Evolutionary conservation across 805 yeast species (phyloP).

Genomic region (Cyberlindnera misumaiensis): DNA sequence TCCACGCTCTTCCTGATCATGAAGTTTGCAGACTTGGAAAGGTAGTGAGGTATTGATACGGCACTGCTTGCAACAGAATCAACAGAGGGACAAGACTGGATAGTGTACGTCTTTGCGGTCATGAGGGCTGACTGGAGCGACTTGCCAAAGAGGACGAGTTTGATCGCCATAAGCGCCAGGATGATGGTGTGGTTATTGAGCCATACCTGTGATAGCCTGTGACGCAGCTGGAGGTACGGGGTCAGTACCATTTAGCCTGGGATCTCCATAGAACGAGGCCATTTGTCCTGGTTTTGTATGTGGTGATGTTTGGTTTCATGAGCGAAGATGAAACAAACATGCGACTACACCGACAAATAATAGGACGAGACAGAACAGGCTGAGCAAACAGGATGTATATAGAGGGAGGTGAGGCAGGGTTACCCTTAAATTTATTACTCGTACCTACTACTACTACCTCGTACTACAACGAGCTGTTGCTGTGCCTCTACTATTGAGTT

Average conservation of each 20-base stretch:
- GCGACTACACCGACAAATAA: neutral
- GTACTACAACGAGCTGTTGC: no score
- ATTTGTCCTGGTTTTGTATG: no score
- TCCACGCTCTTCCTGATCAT: conserved; percentile 42
- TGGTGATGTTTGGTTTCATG: no score
- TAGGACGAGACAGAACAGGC: no score
- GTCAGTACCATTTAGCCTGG: conserved; percentile 5
- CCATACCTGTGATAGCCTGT: conserved; percentile 57
- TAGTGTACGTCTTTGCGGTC: conserved; percentile 31
- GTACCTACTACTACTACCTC: no score
- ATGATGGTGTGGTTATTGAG: conserved; percentile 58
- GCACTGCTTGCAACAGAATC: conserved; percentile 31
- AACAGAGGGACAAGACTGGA: conserved; percentile 39
- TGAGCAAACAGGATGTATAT: no score
- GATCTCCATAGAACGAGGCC: no score
- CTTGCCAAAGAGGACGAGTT: conserved; percentile 49
- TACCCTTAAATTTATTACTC: no score
- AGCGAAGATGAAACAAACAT: conserved; percentile 2
- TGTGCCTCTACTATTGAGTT: no score
- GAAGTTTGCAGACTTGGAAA: conserved; percentile 48
- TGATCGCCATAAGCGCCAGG: conserved; percentile 48
- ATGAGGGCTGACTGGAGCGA: conserved; percentile 39
- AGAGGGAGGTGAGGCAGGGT: no score
- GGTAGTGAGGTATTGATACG: conserved; percentile 47
- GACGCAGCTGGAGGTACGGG: conserved; percentile 42